phyloP scores from a whole-genome alignment of 805 yeast species.

The Ogataea haglerorum region DNA sequence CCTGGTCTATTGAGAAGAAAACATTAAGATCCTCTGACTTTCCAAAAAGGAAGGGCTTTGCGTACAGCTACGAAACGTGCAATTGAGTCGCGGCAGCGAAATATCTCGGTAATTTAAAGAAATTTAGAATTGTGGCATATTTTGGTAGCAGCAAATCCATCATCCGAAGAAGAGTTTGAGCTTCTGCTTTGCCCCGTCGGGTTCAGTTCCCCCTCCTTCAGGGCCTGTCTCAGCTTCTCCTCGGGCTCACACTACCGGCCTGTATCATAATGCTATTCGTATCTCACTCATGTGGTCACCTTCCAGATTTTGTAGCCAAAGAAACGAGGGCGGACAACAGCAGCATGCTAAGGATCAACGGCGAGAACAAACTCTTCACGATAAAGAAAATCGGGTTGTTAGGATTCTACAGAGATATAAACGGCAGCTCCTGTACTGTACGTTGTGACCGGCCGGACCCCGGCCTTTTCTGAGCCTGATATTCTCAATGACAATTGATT shows the following conservation, averaged over 20 bases:
- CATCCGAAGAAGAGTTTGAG: not conserved
- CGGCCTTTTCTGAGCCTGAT: slow-evolving; percentile 52
- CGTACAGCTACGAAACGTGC: not conserved
- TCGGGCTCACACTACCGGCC: slow-evolving; percentile 40
- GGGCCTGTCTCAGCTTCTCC: not conserved
- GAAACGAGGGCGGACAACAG: slow-evolving; percentile 47
- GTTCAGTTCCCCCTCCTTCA: not conserved
- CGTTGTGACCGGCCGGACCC: slow-evolving; percentile 38
- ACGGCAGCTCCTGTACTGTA: slow-evolving; percentile 49
- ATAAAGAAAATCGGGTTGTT: slow-evolving; percentile 47
- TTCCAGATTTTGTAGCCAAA: slow-evolving; percentile 29
- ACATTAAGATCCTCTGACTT: not conserved
- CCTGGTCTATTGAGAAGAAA: no score
- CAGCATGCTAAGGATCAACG: slow-evolving; percentile 52
- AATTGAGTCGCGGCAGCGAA: not conserved
- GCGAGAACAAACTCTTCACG: slow-evolving; percentile 47
- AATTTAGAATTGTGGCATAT: no score
- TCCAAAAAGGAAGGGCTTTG: not conserved
- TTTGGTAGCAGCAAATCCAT: slow-evolving; percentile 1
- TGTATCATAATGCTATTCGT: slow-evolving; percentile 44
- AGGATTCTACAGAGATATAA: slow-evolving; percentile 50
- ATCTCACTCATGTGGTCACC: slow-evolving; percentile 9
- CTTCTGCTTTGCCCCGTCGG: slow-evolving; percentile 5
- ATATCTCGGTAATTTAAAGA: not conserved
- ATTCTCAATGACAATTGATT: slow-evolving; percentile 52